These are phyloP conservation scores for Diplocarpon rosae DNA, from an alignment of 2,329 filamentous ascomycete species.

Conservation along the genomic window DNA sequence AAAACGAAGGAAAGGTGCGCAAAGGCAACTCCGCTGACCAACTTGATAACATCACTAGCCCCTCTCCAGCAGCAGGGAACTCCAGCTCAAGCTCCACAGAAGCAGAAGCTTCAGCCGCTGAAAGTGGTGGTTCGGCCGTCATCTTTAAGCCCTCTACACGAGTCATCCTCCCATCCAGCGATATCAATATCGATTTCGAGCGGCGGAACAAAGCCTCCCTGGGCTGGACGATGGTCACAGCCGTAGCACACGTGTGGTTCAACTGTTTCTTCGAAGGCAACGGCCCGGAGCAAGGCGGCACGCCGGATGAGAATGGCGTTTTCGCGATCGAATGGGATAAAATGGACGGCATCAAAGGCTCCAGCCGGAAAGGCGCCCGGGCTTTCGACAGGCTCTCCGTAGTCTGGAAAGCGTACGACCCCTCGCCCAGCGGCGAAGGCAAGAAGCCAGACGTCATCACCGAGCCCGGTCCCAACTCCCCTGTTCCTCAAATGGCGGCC, in stretches of 20 bases:
- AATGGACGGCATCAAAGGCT: slow-evolving; percentile 94
- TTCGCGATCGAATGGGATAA: slow-evolving; percentile 63
- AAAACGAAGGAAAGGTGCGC: slow-evolving; percentile 17
- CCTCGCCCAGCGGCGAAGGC: slow-evolving; percentile 14
- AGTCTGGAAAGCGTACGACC: slow-evolving; percentile 55
- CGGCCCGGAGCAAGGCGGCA: slow-evolving; percentile 56
- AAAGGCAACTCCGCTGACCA: slow-evolving; percentile 10
- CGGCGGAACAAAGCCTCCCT: slow-evolving; percentile 69
- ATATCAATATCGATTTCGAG: slow-evolving; percentile 85
- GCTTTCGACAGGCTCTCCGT: slow-evolving; percentile 76
- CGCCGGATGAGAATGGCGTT: slow-evolving; percentile 56
- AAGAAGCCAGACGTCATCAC: slow-evolving; percentile 37
- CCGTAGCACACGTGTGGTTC: slow-evolving; percentile 94
- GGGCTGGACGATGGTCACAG: slow-evolving; percentile 80
- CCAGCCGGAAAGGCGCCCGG: slow-evolving; percentile 65
- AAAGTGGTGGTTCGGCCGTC: slow-evolving; percentile 58
- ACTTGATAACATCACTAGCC: not conserved
- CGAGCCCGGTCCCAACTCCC: slow-evolving; percentile 55
- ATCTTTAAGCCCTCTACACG: slow-evolving; percentile 63
- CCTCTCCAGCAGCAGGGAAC: not conserved
- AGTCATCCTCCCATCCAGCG: slow-evolving; percentile 65
- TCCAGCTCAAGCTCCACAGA: slow-evolving; percentile 5
- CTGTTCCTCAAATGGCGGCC: slow-evolving; percentile 54
- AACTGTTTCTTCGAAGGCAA: slow-evolving; percentile 86
- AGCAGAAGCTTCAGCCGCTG: slow-evolving; percentile 29